Base-by-base conservation (phyloP, 139 green algal genomes). In the Chlorella ohadii region DNA sequence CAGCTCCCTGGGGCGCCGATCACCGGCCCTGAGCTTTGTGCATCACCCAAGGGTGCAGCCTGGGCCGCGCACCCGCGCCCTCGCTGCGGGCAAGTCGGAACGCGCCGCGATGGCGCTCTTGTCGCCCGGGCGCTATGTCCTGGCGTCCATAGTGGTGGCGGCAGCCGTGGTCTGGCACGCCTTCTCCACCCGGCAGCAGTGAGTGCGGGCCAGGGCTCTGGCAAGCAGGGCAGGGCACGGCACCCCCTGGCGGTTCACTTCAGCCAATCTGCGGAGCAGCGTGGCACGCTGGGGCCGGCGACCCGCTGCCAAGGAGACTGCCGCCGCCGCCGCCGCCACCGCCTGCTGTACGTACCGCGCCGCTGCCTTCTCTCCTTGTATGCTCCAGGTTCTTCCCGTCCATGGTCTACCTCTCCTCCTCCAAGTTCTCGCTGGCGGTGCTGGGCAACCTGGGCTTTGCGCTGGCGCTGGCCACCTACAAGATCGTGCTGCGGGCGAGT, bases 371-470 rank as follows among this genome's bases (percentile, higher is more conserved):
- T 33, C n/a, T 17, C 76, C 22, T 39, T n/a, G n/a, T n/a, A 13
- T 47, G 66, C 36, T 2, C 20, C 89, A 98, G 95, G 72, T 99
- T 99, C 87, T 99, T 96, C 79, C 96, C 95, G 1, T 87, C 94
- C 5, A 92, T 98, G 61, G 86, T 97, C 34, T 98, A 98, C 85
- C 90, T 99, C 36, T 90, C 93, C 17, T 98, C 93, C 4, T 98
- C 93, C 39, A 99, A 99, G 84, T 67, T 99, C 6, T 91, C 92
- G 4, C 88, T 99, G 23, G 96, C 97, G 0, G 89, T 96, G 0
- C 77, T 99, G 27, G 94, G 93, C n/a, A 99, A 99, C 89, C 70
- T 98, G 34, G 91, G 87, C 5, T 97, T 99, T 57, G 95, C 96
- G 0, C 31, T 92, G 16, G 93, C 93, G 3, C 87, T 99, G 12